Conservation (phyloP, 192 early-diverging fungal genomes). For the Entomortierella beljakovae region DNA sequence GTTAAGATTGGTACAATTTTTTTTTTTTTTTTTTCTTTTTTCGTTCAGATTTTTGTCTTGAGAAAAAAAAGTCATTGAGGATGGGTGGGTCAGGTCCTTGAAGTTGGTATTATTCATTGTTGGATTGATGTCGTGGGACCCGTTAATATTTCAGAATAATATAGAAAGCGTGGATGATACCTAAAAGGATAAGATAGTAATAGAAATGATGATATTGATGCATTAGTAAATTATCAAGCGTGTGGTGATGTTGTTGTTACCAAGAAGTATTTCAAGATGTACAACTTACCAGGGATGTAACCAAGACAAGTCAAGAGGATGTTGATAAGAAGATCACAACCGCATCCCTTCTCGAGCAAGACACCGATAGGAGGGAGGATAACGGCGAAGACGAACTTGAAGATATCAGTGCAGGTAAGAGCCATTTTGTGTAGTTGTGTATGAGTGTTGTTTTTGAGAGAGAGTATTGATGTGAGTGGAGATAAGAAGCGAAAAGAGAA, state of each 20-base stretch:
- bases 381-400: conserved; percentile 61
- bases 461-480: neutral
- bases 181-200: conserved; percentile 12
- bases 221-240: too few species aligned
- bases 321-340: conserved; percentile 73
- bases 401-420: conserved; percentile 63
- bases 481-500: neutral
- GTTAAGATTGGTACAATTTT: too few species aligned
- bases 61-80: too few species aligned
- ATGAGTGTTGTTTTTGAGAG: conserved; percentile 1
- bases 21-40: too few species aligned
- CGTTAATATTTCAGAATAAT: conserved; percentile 54
- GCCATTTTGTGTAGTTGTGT: conserved; percentile 49
- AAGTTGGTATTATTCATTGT: too few species aligned
- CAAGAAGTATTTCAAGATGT: neutral
- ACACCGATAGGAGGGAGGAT: conserved; percentile 64
- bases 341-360: conserved; percentile 59
- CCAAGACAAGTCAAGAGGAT: conserved; percentile 77
- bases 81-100: too few species aligned
- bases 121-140: neutral
- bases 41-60: too few species aligned
- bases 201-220: neutral
- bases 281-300: conserved; percentile 69
- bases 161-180: conserved; percentile 58
- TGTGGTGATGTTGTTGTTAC: neutral